Conservation (phyloP, 768 basidiomycete genomes). For the Hericium erinaceus region DNA sequence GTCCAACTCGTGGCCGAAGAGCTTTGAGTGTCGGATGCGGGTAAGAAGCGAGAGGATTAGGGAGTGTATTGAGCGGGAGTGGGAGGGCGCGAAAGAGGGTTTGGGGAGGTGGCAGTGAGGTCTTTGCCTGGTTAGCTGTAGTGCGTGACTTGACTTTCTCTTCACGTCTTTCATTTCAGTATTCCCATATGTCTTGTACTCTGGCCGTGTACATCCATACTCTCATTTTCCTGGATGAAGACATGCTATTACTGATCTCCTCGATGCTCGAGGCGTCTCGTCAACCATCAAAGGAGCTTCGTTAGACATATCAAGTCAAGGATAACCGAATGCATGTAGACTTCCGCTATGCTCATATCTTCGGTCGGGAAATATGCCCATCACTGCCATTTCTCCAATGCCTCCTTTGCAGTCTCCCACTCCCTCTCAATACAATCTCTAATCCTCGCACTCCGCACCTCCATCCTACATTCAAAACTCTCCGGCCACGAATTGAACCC, state of each 20-base stretch:
- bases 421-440: background rate
- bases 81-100: background rate
- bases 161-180: background rate
- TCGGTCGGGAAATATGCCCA: background rate
- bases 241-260: background rate
- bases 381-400: background rate
- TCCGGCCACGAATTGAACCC: background rate
- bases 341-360: too few species aligned
- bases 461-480: background rate
- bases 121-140: background rate
- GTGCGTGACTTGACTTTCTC: background rate
- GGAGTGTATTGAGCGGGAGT: constrained; percentile 4
- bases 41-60: background rate
- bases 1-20: constrained; percentile 1
- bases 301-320: too few species aligned
- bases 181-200: background rate
- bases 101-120: constrained; percentile 1
- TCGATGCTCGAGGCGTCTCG: background rate
- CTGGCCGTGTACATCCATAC: background rate
- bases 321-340: too few species aligned
- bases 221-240: background rate
- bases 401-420: background rate
- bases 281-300: too few species aligned
- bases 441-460: background rate
- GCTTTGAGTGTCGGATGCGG: background rate